A percentile compares a stretch with the other conserved stretches of the same genome.
Evolutionary conservation across 805 yeast genomes (phyloP).

Genomic region (Teunomyces gatunensis): DNA sequence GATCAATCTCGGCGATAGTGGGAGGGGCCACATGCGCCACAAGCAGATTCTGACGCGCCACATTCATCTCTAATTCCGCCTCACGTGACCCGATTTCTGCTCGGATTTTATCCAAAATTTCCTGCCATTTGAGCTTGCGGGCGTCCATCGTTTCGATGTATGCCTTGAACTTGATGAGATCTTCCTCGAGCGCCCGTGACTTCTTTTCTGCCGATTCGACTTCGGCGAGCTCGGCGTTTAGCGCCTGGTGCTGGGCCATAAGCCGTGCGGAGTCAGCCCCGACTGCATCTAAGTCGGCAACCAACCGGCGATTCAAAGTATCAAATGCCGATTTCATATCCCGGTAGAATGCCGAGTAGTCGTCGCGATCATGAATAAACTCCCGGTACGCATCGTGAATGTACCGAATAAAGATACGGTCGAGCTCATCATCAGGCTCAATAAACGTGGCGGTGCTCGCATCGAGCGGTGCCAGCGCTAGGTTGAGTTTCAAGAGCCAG

Average conservation of each 20-base stretch:
- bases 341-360: conserved; percentile 50
- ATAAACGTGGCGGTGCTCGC: conserved; percentile 24
- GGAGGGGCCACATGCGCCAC: conserved; percentile 56
- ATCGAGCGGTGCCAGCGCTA: conserved; percentile 27
- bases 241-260: conserved; percentile 35
- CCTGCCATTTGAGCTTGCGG: conserved; percentile 65
- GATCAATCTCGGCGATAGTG: conserved; percentile 61
- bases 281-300: conserved; percentile 42
- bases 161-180: conserved; percentile 66
- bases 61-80: conserved; percentile 39
- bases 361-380: conserved; percentile 63
- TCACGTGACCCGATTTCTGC: conserved; percentile 50
- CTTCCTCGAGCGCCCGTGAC: conserved; percentile 63
- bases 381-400: conserved; percentile 65
- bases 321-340: conserved; percentile 60
- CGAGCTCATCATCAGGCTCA: conserved; percentile 45
- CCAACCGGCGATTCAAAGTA: conserved; percentile 47
- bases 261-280: conserved; percentile 40
- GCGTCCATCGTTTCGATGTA: conserved; percentile 65
- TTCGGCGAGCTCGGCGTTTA: conserved; percentile 44
- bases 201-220: conserved; percentile 55
- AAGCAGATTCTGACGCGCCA: conserved; percentile 38
- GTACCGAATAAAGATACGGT: conserved; percentile 56
- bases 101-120: conserved; percentile 53
- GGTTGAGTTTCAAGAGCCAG: conserved; percentile 69